Base-by-base conservation (phyloP, 495 filamentous ascomycete genomes). In the Aspergillus bertholletiae region DNA sequence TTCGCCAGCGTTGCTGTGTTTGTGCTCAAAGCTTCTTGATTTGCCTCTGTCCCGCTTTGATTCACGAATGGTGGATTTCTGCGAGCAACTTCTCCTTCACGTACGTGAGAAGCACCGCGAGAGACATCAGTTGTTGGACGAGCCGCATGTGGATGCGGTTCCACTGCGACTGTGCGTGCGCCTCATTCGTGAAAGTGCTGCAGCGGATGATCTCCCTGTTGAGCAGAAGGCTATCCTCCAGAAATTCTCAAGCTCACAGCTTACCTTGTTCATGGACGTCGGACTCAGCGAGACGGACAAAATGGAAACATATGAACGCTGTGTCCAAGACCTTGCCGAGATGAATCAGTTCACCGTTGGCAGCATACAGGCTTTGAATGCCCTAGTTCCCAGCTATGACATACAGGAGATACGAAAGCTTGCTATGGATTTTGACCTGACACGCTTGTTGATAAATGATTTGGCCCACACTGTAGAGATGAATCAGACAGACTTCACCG, bases 11-110 rank as follows among this genome's bases (percentile, higher is more conserved):
- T 66, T 93, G 27, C 63, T 87, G 13, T 88, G 94, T 65, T 61
- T 96, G n/a, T 88, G 86, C 58, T 70, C 79, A 46, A 96, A 96
- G 63, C 72, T 92, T 30, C 67, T 82, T 30, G 79, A 84, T 9
- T 70, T 96, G 24, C 85, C 90, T 15, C 70, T 95, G 64, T 66
- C 79, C 58, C 65, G 72, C 41, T 77, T 84, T 63, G 69, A 88
- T 77, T 59, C 68, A 53, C 65, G 83, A 66, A 69, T 87, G 69
- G 62, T 76, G 7, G 67, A 75, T 13, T 76, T 79, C 51, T 76
- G 74, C 27, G 64, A 73, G 9, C 62, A 60, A 7, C 59, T 83
- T 4, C 61, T 82, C 1, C 47, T 62, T 12, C 61, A 66, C 1
- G 57, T 78, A 53, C 69, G 67, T n/a, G 60, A 67, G 20, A 74